phyloP scores from a whole-genome alignment of 805 yeast genomes.

The Candida silvatica region DNA sequence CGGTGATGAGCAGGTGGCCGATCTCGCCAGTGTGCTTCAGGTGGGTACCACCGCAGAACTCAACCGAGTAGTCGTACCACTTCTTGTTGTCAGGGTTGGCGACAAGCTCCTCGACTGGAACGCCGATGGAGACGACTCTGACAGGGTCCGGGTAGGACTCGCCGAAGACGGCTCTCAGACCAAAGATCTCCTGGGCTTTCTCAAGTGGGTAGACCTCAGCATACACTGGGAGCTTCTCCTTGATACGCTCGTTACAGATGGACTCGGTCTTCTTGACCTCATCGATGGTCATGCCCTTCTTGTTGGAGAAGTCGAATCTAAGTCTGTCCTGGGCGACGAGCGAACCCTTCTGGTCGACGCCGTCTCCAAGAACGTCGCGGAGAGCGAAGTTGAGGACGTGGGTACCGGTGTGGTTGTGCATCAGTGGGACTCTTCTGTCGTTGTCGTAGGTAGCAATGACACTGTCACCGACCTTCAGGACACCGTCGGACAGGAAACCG shows the following conservation, averaged over 20 bases:
- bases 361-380: conserved; percentile 77
- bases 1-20: conserved; percentile 80
- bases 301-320: conserved; percentile 94
- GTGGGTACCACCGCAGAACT: conserved; percentile 99
- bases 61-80: conserved; percentile 78
- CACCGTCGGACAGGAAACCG: conserved; percentile 76
- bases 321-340: conserved; percentile 91
- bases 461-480: conserved; percentile 53
- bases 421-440: conserved; percentile 90
- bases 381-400: conserved; percentile 88
- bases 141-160: conserved; percentile 99
- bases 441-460: conserved; percentile 88
- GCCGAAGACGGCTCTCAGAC: conserved; percentile 97
- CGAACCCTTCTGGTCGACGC: conserved; percentile 93
- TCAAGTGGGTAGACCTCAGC: conserved; percentile 75
- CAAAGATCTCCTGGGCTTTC: conserved; percentile 64
- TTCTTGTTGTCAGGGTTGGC: conserved; percentile 59
- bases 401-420: conserved; percentile 98
- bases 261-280: conserved; percentile 74
- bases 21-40: conserved; percentile 89
- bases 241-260: conserved; percentile 64
- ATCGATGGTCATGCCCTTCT: conserved; percentile 64
- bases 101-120: conserved; percentile 74
- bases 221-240: conserved; percentile 62
- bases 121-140: conserved; percentile 94